phyloP scores from a whole-genome alignment of 2,329 filamentous ascomycete species.

The Leptographium procerum region DNA sequence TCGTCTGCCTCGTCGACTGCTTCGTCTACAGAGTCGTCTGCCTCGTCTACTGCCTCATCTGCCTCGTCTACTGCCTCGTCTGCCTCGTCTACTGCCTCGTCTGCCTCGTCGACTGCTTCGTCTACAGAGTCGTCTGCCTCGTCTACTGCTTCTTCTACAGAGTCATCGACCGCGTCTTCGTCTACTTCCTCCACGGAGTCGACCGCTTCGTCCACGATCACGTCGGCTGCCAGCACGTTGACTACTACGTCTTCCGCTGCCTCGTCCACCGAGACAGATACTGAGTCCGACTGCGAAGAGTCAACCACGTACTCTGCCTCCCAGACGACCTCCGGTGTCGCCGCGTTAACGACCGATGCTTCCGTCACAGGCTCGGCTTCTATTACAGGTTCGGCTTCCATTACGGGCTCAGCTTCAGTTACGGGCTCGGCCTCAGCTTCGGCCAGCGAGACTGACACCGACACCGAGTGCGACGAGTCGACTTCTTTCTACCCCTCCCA shows the following conservation, averaged over 20 bases:
- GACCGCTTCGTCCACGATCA: constrained; percentile 2
- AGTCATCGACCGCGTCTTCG: constrained; percentile 7
- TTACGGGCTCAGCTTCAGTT: no score
- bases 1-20: constrained; percentile 2
- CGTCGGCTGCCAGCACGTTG: constrained; percentile 2
- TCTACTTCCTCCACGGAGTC: not conserved
- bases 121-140: not conserved
- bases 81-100: constrained; percentile 11
- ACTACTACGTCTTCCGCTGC: constrained; percentile 11
- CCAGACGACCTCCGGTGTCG: not conserved
- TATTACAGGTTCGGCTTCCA: no score
- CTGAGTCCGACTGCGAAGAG: no score
- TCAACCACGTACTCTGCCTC: constrained; percentile 18
- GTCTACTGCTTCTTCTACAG: not conserved
- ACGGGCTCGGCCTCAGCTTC: no score
- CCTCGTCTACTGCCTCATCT: constrained; percentile 2
- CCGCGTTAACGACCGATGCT: no score
- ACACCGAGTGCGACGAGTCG: no score
- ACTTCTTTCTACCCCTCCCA: no score
- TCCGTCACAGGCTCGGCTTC: no score
- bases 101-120: constrained; percentile 1
- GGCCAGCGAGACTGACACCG: not conserved
- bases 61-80: not conserved
- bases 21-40: not conserved
- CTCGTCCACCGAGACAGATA: no score